Evolutionary conservation across 495 filamentous ascomycete species (phyloP).

Genomic region (Daldinia grandis): DNA sequence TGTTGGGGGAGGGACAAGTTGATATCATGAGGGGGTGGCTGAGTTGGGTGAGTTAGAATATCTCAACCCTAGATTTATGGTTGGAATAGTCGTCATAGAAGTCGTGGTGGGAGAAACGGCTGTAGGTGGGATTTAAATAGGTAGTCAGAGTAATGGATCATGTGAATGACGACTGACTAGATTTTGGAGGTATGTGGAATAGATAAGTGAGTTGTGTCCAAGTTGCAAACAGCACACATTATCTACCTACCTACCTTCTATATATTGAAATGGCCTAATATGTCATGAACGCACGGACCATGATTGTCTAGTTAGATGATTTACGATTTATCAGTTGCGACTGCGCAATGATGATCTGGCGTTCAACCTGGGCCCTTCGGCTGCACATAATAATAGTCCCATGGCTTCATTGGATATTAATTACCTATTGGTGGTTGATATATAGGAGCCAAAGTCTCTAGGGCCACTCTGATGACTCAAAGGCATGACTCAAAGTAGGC

Average conservation of each 20-base stretch:
- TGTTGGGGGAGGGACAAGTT: not conserved
- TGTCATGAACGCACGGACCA: constrained; percentile 3
- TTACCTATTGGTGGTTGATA: not conserved
- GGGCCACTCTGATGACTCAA: not conserved
- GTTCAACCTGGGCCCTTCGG: not conserved
- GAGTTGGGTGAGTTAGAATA: not conserved
- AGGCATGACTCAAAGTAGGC: not conserved
- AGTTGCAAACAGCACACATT: not conserved
- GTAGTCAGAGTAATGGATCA: not conserved
- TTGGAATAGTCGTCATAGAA: not conserved
- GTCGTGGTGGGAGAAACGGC: not conserved
- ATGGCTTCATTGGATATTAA: too few relatives aligned
- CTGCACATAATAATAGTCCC: not conserved
- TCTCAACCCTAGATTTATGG: not conserved
- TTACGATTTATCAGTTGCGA: constrained; percentile 5
- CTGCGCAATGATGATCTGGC: not conserved
- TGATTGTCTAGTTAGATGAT: not conserved
- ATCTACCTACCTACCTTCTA: not conserved
- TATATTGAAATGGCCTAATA: not conserved
- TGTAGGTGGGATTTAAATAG: not conserved
- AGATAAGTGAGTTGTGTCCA: not conserved
- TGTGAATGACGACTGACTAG: not conserved
- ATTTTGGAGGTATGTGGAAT: not conserved
- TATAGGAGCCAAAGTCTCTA: not conserved
- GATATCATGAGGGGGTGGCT: not conserved